Base-by-base conservation (phyloP, 805 yeast genomes). In the Barnettozyma salicaria region DNA sequence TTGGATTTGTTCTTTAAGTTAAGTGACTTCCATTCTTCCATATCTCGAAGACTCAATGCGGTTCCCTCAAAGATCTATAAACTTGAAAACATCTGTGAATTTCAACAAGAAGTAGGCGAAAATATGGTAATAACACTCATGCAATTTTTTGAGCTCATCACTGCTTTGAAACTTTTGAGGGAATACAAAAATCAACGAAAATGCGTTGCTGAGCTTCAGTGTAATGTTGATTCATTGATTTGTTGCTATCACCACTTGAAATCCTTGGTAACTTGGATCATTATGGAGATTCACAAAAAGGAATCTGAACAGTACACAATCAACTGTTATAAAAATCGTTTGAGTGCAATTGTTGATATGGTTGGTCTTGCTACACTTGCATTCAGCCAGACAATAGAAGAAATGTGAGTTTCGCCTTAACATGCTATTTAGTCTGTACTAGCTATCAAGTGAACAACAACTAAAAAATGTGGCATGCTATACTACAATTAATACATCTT, bases 1-100 rank as follows among this genome's bases (percentile, higher is more conserved):
- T 18, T 38, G 7, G 27, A 29, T 14, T 9, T 30, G 11, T 38
- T 38, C 28, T 38, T 38, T 13, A 29, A 30, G 16, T 11, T 33
- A 4, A 34, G 41, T 26, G 34, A 38, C 19, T 29, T 34, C 16
- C 20, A 25, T 20, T 8, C 27, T 6, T 17, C 10, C 10, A 24
- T 25, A 21, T 13, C 21, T 5, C 19, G 20, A 16, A 33, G 17
- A 10, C 18, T 19, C 20, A 27, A 21, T 11, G 17, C 11, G 26
- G 13, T 36, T 6, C 32, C 26, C 22, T 22, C 29, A n/a, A 23
- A 28, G n/a, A n/a, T 5, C 9, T 5, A 16, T n/a, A 9, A 18
- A 18, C n/a, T 37, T 13, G 22, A 14, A 6, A 19, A 23, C 16
- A 23, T 37, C 13, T 3, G 24, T 3, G 11, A 18, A 6, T 30